Conservation (phyloP, 164 flowering plant species). For the Sextonia rubra region DNA sequence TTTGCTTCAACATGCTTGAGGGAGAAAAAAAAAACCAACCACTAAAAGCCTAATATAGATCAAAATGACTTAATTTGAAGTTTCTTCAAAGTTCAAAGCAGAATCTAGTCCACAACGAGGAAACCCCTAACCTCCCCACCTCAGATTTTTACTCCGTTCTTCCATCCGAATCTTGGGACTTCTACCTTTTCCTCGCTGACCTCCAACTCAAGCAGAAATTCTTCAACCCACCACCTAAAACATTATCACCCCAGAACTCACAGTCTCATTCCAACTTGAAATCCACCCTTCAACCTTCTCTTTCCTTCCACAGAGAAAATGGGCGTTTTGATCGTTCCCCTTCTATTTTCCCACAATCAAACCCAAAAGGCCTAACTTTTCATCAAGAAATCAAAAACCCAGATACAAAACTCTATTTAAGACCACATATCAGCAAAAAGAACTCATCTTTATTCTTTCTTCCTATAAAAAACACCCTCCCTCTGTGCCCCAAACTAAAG, state of each 20-base stretch:
- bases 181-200: not conserved
- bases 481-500: not conserved
- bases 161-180: not conserved
- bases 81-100: not conserved
- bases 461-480: not conserved
- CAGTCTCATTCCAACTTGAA: not conserved
- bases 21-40: not conserved
- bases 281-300: not conserved
- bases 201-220: not conserved
- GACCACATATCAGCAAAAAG: not conserved
- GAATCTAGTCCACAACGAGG: not conserved
- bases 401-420: not conserved
- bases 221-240: not conserved
- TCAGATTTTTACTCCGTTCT: not conserved
- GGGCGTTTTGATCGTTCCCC: not conserved
- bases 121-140: not conserved
- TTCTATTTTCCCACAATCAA: not conserved
- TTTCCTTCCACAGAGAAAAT: not conserved
- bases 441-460: not conserved
- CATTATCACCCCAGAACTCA: not conserved
- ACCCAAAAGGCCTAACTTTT: not conserved
- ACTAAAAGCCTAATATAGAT: not conserved
- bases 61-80: not conserved
- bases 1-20: conserved; percentile 48
- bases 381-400: not conserved